Evolutionary conservation across 2,329 filamentous ascomycete genomes (phyloP).

Genomic region (Arthrocladium fulminans): DNA sequence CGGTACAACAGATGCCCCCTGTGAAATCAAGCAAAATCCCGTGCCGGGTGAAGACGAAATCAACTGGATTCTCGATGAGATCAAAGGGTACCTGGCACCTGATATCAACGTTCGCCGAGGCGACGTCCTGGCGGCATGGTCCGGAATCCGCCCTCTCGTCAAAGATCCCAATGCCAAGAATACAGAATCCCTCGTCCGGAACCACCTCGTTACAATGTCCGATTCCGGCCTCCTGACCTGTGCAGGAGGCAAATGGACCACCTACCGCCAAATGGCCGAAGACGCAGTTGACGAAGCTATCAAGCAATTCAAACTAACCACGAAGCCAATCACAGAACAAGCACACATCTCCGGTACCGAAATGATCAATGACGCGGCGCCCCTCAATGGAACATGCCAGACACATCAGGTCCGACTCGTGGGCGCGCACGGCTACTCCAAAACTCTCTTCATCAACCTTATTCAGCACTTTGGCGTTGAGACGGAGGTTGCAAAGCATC

Average conservation of each 20-base stretch:
- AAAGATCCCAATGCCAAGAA: constrained; percentile 78
- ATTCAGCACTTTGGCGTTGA: constrained; percentile 90
- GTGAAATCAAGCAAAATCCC: constrained; percentile 62
- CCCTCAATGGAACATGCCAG: constrained; percentile 61
- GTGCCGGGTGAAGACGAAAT: constrained; percentile 75
- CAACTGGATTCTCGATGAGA: constrained; percentile 77
- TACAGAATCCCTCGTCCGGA: constrained; percentile 78
- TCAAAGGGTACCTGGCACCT: constrained; percentile 70
- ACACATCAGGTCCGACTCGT: constrained; percentile 74
- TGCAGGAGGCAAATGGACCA: constrained; percentile 87
- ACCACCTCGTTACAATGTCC: constrained; percentile 75
- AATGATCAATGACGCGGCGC: constrained; percentile 19
- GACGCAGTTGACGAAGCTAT: constrained; percentile 66
- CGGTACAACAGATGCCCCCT: constrained; percentile 75
- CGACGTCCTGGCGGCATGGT: constrained; percentile 85
- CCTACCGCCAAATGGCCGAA: constrained; percentile 87
- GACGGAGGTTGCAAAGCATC: constrained; percentile 82
- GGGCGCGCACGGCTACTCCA: constrained; percentile 78
- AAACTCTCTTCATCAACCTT: constrained; percentile 87
- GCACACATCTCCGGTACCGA: constrained; percentile 21
- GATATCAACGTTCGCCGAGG: constrained; percentile 77
- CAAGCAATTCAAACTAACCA: constrained; percentile 18
- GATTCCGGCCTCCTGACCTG: constrained; percentile 72
- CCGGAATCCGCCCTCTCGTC: constrained; percentile 76
- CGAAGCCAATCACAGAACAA: constrained; percentile 16